Evolutionary conservation across 306 rosid species (phyloP).

Genomic region (Fagus crenata): DNA sequence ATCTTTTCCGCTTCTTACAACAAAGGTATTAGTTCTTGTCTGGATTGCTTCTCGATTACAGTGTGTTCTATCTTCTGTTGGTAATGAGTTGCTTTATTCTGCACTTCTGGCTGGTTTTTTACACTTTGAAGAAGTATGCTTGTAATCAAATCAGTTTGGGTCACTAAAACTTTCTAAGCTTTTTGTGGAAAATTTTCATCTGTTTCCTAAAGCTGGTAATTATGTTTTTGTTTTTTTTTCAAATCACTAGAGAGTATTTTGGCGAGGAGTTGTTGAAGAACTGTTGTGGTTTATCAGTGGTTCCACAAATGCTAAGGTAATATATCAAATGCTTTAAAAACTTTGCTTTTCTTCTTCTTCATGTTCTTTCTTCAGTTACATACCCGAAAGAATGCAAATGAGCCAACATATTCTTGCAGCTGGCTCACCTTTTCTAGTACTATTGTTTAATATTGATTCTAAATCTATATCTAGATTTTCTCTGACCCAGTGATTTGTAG

Average conservation of each 20-base stretch:
- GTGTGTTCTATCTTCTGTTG: background rate
- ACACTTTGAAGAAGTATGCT: background rate
- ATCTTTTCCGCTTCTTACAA: constrained; percentile 58
- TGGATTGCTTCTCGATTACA: constrained; percentile 1
- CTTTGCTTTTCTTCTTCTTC: background rate
- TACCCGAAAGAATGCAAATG: background rate
- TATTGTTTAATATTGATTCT: background rate
- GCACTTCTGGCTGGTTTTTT: background rate
- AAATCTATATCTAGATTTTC: background rate
- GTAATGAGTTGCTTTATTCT: background rate
- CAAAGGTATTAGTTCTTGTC: constrained; percentile 43
- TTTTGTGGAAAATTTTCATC: background rate
- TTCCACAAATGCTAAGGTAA: constrained; percentile 20
- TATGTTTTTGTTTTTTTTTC: background rate
- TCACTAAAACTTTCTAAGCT: background rate
- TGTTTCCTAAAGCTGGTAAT: background rate
- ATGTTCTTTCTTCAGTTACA: background rate
- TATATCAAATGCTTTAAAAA: background rate
- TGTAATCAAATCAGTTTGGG: background rate
- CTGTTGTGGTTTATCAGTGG: constrained; percentile 50
- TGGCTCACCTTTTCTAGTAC: background rate
- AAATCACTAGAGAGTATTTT: constrained; percentile 49
- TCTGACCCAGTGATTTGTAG: background rate
- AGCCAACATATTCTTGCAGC: background rate
- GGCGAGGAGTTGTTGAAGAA: constrained; percentile 67